These are phyloP conservation scores for Clathrus columnatus DNA, from an alignment of 768 basidiomycete genomes.

Conservation along the genomic window DNA sequence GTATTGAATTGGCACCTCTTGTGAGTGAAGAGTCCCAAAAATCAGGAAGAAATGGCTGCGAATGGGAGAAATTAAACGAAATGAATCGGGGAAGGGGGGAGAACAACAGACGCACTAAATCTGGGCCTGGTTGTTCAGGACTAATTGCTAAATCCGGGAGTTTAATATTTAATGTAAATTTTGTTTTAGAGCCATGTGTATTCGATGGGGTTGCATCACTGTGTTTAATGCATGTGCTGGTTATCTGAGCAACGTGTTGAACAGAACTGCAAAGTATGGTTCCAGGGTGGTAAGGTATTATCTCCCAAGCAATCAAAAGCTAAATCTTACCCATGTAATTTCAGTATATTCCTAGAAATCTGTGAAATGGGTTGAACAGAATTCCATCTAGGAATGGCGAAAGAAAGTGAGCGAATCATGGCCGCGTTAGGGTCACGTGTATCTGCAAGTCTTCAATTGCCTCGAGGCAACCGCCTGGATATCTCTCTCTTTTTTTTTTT, in stretches of 20 bases:
- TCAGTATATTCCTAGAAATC: no score
- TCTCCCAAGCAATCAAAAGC: no score
- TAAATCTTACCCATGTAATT: no score
- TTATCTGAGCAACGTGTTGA: constrained; percentile 26
- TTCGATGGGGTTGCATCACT: not conserved
- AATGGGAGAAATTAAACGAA: constrained; percentile 2
- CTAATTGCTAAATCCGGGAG: constrained; percentile 46
- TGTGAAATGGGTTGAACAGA: constrained; percentile 20
- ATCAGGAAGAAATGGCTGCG: constrained; percentile 52
- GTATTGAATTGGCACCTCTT: constrained; percentile 22
- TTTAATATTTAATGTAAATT: constrained; percentile 33
- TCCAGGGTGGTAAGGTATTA: constrained; percentile 20
- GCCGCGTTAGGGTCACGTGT: constrained; percentile 6
- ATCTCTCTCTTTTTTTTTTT: not conserved
- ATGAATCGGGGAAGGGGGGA: constrained; percentile 10
- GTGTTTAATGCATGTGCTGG: not conserved
- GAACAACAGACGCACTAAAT: constrained; percentile 45
- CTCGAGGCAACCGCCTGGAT: constrained; percentile 10
- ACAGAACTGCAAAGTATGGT: constrained; percentile 31
- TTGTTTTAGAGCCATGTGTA: constrained; percentile 11
- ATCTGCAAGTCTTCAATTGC: not conserved
- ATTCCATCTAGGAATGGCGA: constrained; percentile 2
- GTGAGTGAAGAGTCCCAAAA: constrained; percentile 45
- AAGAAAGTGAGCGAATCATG: not conserved
- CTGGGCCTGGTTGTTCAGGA: constrained; percentile 33